Evolutionary conservation across 805 yeast genomes (phyloP), one percentile per base, ranked within the genome.

Genomic region (Vanderwaltozyma yarrowii): DNA sequence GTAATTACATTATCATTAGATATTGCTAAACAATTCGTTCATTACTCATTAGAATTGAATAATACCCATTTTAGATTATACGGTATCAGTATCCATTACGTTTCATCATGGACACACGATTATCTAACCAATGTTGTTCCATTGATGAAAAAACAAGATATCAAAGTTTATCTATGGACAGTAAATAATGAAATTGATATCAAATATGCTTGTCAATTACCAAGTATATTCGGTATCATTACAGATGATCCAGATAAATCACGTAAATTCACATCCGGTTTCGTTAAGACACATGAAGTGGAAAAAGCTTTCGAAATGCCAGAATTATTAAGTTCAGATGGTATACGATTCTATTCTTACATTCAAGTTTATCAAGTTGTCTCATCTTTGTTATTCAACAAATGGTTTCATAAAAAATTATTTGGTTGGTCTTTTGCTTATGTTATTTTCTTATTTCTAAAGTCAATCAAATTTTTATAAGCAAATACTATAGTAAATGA

Each of bases 91-190:
- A 37, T 65, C 11, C 53, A 64, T 26, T 36, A 60, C 65, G 50
- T 67, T 51, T 65, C 69, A 50, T 69, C 73, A 52, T 66, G 71
- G 74, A 66, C 61, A 4, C 47, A 38, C 45, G 65, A 42, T 52
- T 73, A 53, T 45, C 51, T 43, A 41, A 42, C 41, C 0, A 17
- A 45, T 2, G 32, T 55, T 36, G 47, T 65, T n/a, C 60, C 58
- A 1, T 44, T 53, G 8, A 51, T 69, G 14, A 43, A 50, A 19
- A 44, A 48, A 12, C 45, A 59, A 16, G 55, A 59, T 27, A 59
- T 67, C 21, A 60, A 61, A 10, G 54, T 69, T 3, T 73, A 65
- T 41, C 47, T 70, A 3, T 75, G 81, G 81, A 75, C 80, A 1
- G 61, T 73, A 14, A 75, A 75, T 50, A 40, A 58, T 41, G 44